Base-by-base conservation (phyloP, 179 eudicot genomes). In the Actinidia polygama region DNA sequence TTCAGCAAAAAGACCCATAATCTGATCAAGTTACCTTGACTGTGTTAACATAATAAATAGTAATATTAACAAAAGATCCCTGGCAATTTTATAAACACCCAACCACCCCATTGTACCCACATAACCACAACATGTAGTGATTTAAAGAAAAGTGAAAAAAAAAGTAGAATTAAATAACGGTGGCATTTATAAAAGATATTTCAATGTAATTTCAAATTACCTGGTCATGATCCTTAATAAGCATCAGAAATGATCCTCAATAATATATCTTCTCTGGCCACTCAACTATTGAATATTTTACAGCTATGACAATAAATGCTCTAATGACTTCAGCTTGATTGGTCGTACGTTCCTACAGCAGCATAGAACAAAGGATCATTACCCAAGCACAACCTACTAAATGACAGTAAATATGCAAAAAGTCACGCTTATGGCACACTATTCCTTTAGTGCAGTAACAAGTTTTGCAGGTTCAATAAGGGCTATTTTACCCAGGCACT, bases 401-500 rank as follows among this genome's bases (percentile, higher is more conserved):
- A 21, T 53, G n/a, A 1, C 5, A 68, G 67, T 11, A 66, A 68
- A 49, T 7, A 16, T 69, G 70, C 50, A 7, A 64, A 73, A 53
- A 72, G 46, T 1, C 36, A 67, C n/a, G 72, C 9, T 76, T 24
- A 51, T 64, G 36, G 77, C 24, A 51, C 12, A 75, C 69, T 19
- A 73, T 85, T 95, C 99, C 98, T 93, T 97, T 23, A 96, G 93
- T 4, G 98, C 98, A 77, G 99, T 98, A 82, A 96, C 90, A 83
- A 96, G 98, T 88, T 92, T 95, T 72, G 73, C 89, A 79, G 99
- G 99, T 85, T 95, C 94, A 53, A 95, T 95, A 79, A 96, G 95
- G 62, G 98, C 97, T 81, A 95, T 89, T 89, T 97, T 97, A 30
- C 99, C 99, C 81, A 97, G 92, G 84, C 99, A 97, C 81, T 97